Conservation (phyloP, 441 rosid species). For the Viola pubescens region DNA sequence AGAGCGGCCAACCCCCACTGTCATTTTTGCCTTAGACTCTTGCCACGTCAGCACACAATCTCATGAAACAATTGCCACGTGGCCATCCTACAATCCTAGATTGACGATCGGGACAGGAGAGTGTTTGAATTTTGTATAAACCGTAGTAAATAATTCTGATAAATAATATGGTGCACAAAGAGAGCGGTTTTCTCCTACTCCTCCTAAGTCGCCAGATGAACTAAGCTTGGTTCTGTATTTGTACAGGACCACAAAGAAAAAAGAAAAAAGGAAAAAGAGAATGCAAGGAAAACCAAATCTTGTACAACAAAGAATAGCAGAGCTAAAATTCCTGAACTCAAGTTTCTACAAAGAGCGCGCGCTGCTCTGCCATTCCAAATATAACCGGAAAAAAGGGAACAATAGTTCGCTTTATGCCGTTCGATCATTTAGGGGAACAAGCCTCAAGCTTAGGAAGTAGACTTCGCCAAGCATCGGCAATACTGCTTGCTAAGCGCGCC, state of each 20-base stretch:
- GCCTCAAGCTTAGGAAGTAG: conserved; percentile 96
- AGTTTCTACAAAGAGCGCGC: conserved; percentile 17
- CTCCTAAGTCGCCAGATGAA: neutral
- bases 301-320: conserved; percentile 18
- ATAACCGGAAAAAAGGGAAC: neutral
- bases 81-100: too few species aligned
- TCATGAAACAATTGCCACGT: too few species aligned
- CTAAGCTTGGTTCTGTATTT: conserved; percentile 9
- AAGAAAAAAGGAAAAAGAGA: neutral
- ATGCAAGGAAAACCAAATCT: conserved; percentile 3
- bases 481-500: conserved; percentile 67
- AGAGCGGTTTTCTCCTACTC: neutral
- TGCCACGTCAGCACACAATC: too few species aligned
- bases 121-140: too few species aligned
- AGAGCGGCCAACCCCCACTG: too few species aligned
- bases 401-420: conserved; percentile 16
- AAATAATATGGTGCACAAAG: neutral
- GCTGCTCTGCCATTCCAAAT: conserved; percentile 3
- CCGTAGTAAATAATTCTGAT: too few species aligned
- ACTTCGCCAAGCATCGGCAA: conserved; percentile 95
- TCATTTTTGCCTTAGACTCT: too few species aligned
- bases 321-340: conserved; percentile 8
- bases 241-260: conserved; percentile 18
- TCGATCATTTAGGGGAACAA: conserved; percentile 30
- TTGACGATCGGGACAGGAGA: too few species aligned